Conservation (phyloP, 75 land plant species). For the Cryptomeria japonica region DNA sequence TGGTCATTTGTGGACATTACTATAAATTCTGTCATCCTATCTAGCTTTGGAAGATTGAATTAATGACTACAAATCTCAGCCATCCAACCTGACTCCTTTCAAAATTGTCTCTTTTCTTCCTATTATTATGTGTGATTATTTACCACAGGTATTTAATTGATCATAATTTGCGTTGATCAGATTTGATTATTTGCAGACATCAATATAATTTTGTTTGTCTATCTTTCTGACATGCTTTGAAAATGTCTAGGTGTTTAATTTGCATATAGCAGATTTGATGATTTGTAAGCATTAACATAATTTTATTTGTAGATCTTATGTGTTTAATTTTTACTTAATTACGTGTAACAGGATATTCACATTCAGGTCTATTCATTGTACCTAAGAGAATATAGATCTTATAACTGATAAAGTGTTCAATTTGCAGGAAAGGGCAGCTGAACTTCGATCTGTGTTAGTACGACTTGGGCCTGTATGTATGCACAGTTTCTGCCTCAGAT, state of each 20-base stretch:
- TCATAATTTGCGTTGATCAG: background rate
- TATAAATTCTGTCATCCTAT: too few species aligned
- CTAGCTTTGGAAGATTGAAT: too few species aligned
- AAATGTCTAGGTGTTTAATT: too few species aligned
- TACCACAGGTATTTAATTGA: background rate
- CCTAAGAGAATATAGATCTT: background rate
- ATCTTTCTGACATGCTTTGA: background rate
- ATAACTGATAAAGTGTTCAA: background rate
- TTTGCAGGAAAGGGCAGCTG: slow-evolving; percentile 82
- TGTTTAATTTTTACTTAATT: background rate
- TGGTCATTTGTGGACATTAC: background rate
- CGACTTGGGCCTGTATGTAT: slow-evolving; percentile 92
- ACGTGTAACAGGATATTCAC: background rate
- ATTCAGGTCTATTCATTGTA: background rate
- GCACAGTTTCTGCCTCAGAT: background rate
- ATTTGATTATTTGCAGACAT: background rate
- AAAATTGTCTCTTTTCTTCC: background rate
- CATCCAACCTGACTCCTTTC: background rate
- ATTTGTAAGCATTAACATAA: background rate
- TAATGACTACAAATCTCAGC: background rate
- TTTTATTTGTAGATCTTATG: background rate
- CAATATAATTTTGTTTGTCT: too few species aligned
- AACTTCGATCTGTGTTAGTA: slow-evolving; percentile 70
- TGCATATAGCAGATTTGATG: too few species aligned
- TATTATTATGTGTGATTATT: background rate